A percentile compares a stretch with the other conserved stretches of the same genome.
Conservation (phyloP, 225 moss, liverwort and hornwort species). For the Thuidium tamariscinum region DNA sequence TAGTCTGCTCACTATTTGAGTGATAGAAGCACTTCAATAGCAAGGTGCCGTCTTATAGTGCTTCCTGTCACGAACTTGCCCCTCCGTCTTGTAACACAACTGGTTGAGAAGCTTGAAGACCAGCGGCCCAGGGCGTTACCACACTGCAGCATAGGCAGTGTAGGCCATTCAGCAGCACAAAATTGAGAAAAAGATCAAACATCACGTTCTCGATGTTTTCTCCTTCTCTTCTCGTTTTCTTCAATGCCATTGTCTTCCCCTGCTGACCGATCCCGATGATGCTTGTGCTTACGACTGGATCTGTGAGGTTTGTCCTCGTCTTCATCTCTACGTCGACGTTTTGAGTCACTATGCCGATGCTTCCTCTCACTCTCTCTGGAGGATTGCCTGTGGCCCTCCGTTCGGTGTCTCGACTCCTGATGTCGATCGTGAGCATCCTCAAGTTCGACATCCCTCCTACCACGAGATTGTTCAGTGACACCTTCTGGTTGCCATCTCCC, state of each 20-base stretch:
- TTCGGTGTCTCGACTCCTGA: conserved; percentile 9
- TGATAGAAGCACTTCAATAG: not conserved
- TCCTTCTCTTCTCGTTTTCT: conserved; percentile 1
- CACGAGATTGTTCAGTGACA: not conserved
- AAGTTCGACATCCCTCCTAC: not conserved
- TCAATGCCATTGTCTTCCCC: not conserved
- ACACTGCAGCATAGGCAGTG: not conserved
- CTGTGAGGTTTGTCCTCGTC: conserved; percentile 8
- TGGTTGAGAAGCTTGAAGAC: not conserved
- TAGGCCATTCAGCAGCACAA: not conserved
- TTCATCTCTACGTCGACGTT: conserved; percentile 14
- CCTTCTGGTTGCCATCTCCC: conserved; percentile 2
- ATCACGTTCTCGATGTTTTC: conserved; percentile 14
- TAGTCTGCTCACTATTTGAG: not conserved
- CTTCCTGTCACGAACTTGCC: not conserved
- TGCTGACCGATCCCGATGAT: conserved; percentile 7
- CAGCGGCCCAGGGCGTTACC: not conserved
- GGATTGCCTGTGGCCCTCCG: conserved; percentile 1
- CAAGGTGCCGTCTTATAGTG: not conserved
- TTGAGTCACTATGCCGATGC: conserved; percentile 12
- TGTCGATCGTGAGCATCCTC: not conserved
- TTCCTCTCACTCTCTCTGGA: conserved; percentile 17
- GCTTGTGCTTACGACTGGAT: conserved; percentile 17
- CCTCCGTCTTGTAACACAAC: not conserved
- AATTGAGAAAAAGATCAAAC: not conserved